Evolutionary conservation across 2,329 filamentous ascomycete species (phyloP), one percentile per base, ranked within the genome.

Genomic region (Gliomastix tumulicola): DNA sequence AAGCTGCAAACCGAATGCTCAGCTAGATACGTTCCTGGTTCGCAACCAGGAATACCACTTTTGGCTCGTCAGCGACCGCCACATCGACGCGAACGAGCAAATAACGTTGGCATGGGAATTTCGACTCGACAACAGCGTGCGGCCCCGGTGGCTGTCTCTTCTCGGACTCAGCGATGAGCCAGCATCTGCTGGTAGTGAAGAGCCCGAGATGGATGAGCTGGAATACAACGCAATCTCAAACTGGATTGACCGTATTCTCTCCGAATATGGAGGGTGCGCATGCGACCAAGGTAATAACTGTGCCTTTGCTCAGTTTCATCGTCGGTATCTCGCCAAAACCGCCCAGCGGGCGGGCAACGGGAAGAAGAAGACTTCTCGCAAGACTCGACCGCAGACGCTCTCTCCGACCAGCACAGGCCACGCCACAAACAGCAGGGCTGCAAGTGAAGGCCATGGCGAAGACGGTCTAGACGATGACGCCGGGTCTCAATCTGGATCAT

Each of bases 1-100:
- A 46, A 97, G 92, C 50, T 98, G 92, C 64, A 79, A 77, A 42
- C 87, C 92, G 2, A 98, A 97, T 52, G 79, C 92, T n/a, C 74
- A 76, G 21, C 69, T 97, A 49, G 89, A 92, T 54, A 94, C 89
- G 0, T 85, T 88, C 46, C 76, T 96, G 33, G 86, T 86, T 3
- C 81, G 79, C 32, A 73, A 75, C 4, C 81, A 79, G 2, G 82
- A 90, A 45, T 94, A 90, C 53, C 87, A 92, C 54, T 95, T 97
- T 57, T 96, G 90, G 76, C 82, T 96, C 44, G 79, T 95, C 41
- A 88, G 88, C 49, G 86, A 86, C 48, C 76, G 84, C 36, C 72
- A 82, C 25, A 88, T 97, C 38, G 60, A 71, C 13, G 67, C 78
- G 2, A 68, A 71, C 28, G 77, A 80, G 49, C 76, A 79, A 49